These are phyloP conservation scores for Epichloe gansuensis DNA, from an alignment of 2,329 filamentous ascomycete species.

Conservation along the genomic window DNA sequence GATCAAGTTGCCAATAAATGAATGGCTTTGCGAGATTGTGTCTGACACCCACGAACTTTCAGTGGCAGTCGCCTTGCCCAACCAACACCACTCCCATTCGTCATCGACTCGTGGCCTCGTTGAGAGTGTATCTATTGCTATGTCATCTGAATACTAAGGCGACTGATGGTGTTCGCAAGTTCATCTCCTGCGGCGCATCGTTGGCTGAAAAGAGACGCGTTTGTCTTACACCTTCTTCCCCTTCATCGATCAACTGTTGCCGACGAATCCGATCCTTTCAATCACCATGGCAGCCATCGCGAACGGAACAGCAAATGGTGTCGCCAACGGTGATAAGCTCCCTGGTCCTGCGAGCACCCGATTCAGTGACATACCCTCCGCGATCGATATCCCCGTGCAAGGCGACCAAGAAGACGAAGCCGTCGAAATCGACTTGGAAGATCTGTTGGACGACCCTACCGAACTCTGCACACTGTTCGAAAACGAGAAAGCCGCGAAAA, in stretches of 20 bases:
- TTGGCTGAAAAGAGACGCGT: conserved; percentile 19
- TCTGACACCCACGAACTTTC: background rate
- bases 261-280: background rate
- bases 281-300: conserved; percentile 29
- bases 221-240: conserved; percentile 2
- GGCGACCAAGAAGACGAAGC: conserved; percentile 54
- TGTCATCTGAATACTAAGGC: conserved; percentile 13
- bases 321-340: conserved; percentile 24
- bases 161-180: conserved; percentile 17
- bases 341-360: conserved; percentile 36
- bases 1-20: background rate
- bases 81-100: background rate
- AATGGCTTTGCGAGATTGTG: background rate
- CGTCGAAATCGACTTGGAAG: conserved; percentile 87
- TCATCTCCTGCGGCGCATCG: conserved; percentile 18
- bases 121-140: conserved; percentile 11
- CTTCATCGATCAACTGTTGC: background rate
- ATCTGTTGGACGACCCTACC: conserved; percentile 82
- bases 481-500: conserved; percentile 81
- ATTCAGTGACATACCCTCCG: conserved; percentile 51
- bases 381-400: conserved; percentile 54
- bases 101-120: background rate
- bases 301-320: conserved; percentile 33
- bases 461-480: conserved; percentile 92
- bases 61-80: background rate